Percentiles rank a stretch among this genome's conserved stretches.
These are phyloP conservation scores for Colletotrichum falcatum DNA, from an alignment of 2,329 filamentous ascomycete species.

Conservation along the genomic window DNA sequence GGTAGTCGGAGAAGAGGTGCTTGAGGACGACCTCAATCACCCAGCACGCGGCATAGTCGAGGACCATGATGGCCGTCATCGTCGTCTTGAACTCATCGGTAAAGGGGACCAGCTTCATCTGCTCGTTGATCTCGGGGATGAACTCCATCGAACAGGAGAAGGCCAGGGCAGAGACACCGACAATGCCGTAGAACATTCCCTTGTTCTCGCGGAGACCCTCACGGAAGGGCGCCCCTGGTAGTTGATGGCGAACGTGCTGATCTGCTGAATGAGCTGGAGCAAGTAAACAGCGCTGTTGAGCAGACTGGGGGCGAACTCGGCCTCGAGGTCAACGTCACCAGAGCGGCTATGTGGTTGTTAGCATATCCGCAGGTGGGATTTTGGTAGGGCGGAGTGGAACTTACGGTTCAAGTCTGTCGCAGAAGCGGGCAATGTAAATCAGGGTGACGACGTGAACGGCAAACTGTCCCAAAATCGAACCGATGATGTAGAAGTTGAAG, in stretches of 20 bases:
- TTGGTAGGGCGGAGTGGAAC: conserved; percentile 51
- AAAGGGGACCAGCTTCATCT: conserved; percentile 93
- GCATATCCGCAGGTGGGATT: conserved; percentile 9
- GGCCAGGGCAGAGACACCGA: conserved; percentile 89
- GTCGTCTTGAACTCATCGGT: conserved; percentile 87
- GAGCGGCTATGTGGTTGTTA: conserved; percentile 57
- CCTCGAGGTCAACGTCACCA: conserved; percentile 85
- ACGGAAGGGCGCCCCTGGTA: conserved; percentile 97
- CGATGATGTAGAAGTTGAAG: conserved; percentile 99
- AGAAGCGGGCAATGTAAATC: conserved; percentile 92
- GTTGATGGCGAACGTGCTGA: conserved; percentile 99
- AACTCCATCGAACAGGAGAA: conserved; percentile 97
- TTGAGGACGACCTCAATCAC: conserved; percentile 90
- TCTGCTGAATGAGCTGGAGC: conserved; percentile 97
- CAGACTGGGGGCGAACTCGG: conserved; percentile 91
- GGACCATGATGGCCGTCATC: conserved; percentile 85
- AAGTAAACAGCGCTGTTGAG: conserved; percentile 98
- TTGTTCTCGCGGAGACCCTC: conserved; percentile 95
- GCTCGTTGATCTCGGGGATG: conserved; percentile 92
- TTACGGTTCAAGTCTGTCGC: conserved; percentile 87
- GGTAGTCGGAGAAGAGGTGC: conserved; percentile 87
- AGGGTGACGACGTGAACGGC: conserved; percentile 94
- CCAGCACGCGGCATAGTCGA: conserved; percentile 91
- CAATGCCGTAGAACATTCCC: conserved; percentile 97
- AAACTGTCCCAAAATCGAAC: conserved; percentile 96